Evolutionary conservation across 1,284 basidiomycete genomes (phyloP).

Genomic region (Cutaneotrichosporon sp.): DNA sequence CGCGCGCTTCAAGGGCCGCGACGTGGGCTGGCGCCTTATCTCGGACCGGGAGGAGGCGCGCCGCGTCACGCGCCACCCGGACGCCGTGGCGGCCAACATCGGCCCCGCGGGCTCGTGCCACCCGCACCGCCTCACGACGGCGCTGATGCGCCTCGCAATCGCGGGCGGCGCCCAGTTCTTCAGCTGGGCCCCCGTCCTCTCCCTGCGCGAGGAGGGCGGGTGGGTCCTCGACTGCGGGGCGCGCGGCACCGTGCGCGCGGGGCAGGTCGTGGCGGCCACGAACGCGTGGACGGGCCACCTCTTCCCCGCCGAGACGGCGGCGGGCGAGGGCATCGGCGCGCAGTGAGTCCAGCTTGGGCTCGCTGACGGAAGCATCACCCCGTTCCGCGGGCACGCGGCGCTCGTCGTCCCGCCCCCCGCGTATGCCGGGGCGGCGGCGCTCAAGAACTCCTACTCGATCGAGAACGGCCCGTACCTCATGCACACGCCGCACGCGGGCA

Average conservation of each 20-base stretch:
- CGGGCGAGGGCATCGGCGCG: background rate
- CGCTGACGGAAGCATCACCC: slow-evolving; percentile 24
- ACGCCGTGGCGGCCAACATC: slow-evolving; percentile 8
- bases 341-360: background rate
- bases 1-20: background rate
- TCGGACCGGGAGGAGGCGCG: background rate
- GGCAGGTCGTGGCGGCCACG: slow-evolving; percentile 36
- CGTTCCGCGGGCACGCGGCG: slow-evolving; percentile 32
- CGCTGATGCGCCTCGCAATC: slow-evolving; percentile 14
- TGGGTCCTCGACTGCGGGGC: slow-evolving; percentile 24
- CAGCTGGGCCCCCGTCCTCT: slow-evolving; percentile 14
- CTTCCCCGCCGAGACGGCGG: slow-evolving; percentile 21
- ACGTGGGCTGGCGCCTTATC: background rate
- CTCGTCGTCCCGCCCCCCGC: slow-evolving; percentile 30
- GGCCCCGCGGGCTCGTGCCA: slow-evolving; percentile 15
- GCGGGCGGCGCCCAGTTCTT: slow-evolving; percentile 8
- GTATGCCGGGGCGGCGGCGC: slow-evolving; percentile 21
- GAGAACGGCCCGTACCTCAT: slow-evolving; percentile 35
- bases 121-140: slow-evolving; percentile 18
- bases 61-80: background rate
- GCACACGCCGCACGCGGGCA: slow-evolving; percentile 28
- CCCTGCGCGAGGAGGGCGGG: background rate
- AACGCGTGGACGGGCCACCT: slow-evolving; percentile 43
- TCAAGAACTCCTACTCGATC: slow-evolving; percentile 26
- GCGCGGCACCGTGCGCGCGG: slow-evolving; percentile 30